A percentile compares a stretch with the other conserved stretches of the same genome.
Conservation (phyloP, 2,329 filamentous ascomycete species). For the Pseudogymnoascus sp. region DNA sequence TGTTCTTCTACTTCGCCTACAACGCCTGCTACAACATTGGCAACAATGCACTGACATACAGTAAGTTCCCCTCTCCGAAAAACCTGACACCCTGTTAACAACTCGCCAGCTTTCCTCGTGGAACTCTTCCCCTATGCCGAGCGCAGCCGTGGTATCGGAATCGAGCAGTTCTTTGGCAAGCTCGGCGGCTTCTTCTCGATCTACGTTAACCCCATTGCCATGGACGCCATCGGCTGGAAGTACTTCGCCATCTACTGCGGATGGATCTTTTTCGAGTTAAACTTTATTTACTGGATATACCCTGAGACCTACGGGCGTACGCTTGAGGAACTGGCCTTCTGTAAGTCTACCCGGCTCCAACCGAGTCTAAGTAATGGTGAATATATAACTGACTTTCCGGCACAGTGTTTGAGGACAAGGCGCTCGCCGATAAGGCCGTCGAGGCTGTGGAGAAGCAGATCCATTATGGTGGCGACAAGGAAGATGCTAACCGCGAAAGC, state of each 20-base stretch:
- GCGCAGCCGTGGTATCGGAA: constrained; percentile 49
- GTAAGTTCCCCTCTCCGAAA: constrained; percentile 29
- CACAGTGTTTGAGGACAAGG: constrained; percentile 33
- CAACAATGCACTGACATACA: constrained; percentile 61
- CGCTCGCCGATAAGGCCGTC: constrained; percentile 30
- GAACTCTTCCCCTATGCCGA: constrained; percentile 53
- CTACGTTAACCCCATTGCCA: constrained; percentile 40
- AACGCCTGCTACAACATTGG: constrained; percentile 55
- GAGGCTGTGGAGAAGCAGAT: constrained; percentile 33
- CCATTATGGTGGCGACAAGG: constrained; percentile 19
- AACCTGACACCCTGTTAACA: neutral
- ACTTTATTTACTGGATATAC: constrained; percentile 39
- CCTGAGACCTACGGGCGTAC: constrained; percentile 39
- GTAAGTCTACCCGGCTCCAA: constrained; percentile 26
- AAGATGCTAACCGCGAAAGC: neutral
- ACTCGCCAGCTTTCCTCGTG: constrained; percentile 41
- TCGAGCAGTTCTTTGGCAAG: constrained; percentile 31
- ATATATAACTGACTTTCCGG: neutral
- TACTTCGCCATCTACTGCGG: constrained; percentile 38
- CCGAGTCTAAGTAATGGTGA: neutral
- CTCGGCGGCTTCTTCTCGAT: constrained; percentile 42
- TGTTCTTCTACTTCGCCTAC: constrained; percentile 57
- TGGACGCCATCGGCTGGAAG: constrained; percentile 36
- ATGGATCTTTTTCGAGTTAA: constrained; percentile 35
- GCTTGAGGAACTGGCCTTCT: constrained; percentile 40